Evolutionary conservation across 345 rosid genomes (phyloP).

Genomic region (Syzygium oleosum): DNA sequence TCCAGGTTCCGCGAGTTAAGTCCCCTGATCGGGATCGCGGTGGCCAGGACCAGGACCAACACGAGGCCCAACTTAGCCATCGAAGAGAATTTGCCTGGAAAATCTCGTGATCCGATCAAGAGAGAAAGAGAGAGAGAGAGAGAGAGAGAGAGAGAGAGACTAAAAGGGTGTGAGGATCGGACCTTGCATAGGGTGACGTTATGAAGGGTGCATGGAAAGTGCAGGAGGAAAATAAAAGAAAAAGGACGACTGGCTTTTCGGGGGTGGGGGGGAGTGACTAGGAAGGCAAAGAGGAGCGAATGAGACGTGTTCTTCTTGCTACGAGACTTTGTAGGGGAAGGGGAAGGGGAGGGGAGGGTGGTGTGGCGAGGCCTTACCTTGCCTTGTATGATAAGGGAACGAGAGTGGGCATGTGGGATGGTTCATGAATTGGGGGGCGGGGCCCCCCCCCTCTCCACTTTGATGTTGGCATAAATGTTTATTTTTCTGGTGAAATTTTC

Average conservation of each 20-base stretch:
- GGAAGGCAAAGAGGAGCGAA: conserved; percentile 7
- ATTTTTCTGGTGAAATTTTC: neutral
- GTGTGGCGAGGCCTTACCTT: neutral
- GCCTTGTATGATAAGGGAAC: conserved; percentile 2
- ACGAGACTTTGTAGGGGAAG: neutral
- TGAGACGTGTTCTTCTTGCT: conserved; percentile 2
- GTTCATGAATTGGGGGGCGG: conserved; percentile 10
- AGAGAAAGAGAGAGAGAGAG: no score
- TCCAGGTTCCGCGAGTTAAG: conserved; percentile 13
- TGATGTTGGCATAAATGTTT: neutral
- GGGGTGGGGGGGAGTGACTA: neutral
- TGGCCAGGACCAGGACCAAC: neutral
- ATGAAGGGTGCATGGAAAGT: conserved; percentile 15
- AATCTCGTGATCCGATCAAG: neutral
- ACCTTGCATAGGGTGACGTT: conserved; percentile 5
- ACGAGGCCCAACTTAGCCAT: neutral
- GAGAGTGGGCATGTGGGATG: conserved; percentile 22
- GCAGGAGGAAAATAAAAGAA: neutral
- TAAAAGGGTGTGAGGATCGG: neutral
- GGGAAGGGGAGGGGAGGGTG: neutral
- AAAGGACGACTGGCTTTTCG: neutral
- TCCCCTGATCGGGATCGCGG: neutral
- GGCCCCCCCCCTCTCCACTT: conserved; percentile 2
- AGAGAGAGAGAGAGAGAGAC: no score
- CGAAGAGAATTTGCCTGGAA: neutral